These are phyloP conservation scores for Trichoderma reesei DNA, from an alignment of 495 filamentous ascomycete species.

Conservation along the genomic window DNA sequence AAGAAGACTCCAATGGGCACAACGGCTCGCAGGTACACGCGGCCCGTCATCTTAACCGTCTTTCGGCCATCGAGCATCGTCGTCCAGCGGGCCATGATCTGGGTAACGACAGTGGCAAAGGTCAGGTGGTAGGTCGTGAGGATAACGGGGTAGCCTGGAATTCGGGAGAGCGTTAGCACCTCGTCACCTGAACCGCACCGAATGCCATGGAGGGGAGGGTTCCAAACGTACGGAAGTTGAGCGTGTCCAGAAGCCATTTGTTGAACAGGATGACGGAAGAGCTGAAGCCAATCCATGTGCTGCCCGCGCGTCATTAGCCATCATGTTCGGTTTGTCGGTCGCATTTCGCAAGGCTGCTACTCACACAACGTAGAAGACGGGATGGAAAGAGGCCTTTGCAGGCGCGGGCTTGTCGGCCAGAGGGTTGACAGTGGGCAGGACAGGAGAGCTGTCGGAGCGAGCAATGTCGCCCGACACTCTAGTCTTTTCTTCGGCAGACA, in stretches of 20 bases:
- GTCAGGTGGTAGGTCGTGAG: slow-evolving; percentile 89
- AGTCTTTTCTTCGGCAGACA: slow-evolving; percentile 61
- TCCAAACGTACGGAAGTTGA: slow-evolving; percentile 65
- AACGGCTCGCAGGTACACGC: slow-evolving; percentile 81
- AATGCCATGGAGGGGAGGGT: not conserved
- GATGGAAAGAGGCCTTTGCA: slow-evolving; percentile 59
- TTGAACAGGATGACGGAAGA: slow-evolving; percentile 96
- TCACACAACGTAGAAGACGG: slow-evolving; percentile 82
- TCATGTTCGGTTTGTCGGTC: slow-evolving; percentile 8
- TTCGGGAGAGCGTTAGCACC: not conserved
- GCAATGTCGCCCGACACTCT: slow-evolving; percentile 66
- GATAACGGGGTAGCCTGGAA: slow-evolving; percentile 52
- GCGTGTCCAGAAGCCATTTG: slow-evolving; percentile 87
- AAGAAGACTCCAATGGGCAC: slow-evolving; percentile 91
- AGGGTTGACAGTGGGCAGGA: slow-evolving; percentile 71
- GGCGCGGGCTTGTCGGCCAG: slow-evolving; percentile 56
- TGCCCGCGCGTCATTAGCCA: slow-evolving; percentile 26
- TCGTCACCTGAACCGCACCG: not conserved
- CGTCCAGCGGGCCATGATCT: slow-evolving; percentile 77
- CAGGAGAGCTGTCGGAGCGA: slow-evolving; percentile 47
- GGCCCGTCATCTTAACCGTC: slow-evolving; percentile 86
- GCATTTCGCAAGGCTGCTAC: slow-evolving; percentile 18
- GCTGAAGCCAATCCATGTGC: slow-evolving; percentile 83
- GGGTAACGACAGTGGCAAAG: slow-evolving; percentile 86
- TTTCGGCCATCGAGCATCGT: slow-evolving; percentile 80